Percentiles rank a stretch among this genome's conserved stretches.
Conservation (phyloP, 352 stramenopile genomes). For the Globisporangium yorkense region DNA sequence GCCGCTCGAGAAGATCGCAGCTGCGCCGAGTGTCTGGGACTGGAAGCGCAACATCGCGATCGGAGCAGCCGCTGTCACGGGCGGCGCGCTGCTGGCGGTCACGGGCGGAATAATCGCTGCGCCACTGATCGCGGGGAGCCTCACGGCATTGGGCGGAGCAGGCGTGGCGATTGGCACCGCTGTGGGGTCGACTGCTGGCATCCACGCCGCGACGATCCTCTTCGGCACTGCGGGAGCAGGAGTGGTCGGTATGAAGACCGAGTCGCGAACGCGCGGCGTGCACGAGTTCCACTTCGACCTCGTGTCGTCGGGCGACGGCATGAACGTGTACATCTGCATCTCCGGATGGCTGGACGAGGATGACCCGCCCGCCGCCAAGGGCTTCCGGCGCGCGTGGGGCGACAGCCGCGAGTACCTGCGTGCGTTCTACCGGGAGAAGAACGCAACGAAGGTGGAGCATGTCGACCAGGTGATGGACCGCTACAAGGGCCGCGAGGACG, state of each 20-base stretch:
- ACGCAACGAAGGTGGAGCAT: slow-evolving; percentile 69
- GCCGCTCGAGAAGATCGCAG: slow-evolving; percentile 52
- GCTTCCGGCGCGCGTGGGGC: slow-evolving; percentile 71
- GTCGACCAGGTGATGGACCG: slow-evolving; percentile 77
- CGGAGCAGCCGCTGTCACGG: slow-evolving; percentile 58
- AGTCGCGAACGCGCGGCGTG: slow-evolving; percentile 62
- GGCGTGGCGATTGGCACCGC: slow-evolving; percentile 58
- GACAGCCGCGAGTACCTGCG: slow-evolving; percentile 74
- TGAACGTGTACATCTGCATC: slow-evolving; percentile 88
- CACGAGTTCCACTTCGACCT: slow-evolving; percentile 83
- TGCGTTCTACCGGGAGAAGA: slow-evolving; percentile 64
- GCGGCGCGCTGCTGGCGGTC: slow-evolving; percentile 64
- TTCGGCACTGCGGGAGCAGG: slow-evolving; percentile 79
- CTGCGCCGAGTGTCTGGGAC: slow-evolving; percentile 58
- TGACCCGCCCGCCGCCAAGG: slow-evolving; percentile 31
- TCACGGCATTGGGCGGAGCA: slow-evolving; percentile 56
- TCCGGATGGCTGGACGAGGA: slow-evolving; percentile 82
- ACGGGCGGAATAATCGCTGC: slow-evolving; percentile 62
- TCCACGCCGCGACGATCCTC: slow-evolving; percentile 68
- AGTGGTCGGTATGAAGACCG: slow-evolving; percentile 76
- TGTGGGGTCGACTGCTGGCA: slow-evolving; percentile 39
- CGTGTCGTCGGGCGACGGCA: slow-evolving; percentile 67
- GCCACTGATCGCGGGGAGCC: slow-evolving; percentile 50
- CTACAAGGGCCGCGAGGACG: slow-evolving; percentile 79
- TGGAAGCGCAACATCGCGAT: slow-evolving; percentile 79